Base-by-base conservation (phyloP, 257 asterid species). In the Echium plantagineum region DNA sequence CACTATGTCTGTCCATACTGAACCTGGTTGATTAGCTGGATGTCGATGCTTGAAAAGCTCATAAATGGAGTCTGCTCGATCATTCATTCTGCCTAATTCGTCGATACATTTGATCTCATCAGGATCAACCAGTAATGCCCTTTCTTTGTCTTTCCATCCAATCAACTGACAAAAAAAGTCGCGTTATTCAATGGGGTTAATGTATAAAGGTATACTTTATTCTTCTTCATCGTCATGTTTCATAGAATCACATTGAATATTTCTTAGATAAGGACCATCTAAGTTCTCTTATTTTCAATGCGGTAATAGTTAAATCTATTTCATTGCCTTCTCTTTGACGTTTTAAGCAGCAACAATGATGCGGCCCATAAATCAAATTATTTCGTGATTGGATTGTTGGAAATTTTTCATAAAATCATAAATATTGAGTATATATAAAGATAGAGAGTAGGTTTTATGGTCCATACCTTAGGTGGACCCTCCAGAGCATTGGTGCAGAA, bases 141-240 rank as follows among this genome's bases (percentile, higher is more conserved):
- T 90, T 69, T 87, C 94, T 61, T 77, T 87, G 77, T 86, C 97
- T 73, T 88, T 88, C 94, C 95, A 84, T 59, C 94, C 98, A 82
- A 93, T 93, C 77, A 93, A 66, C 98, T 91, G 61, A 26, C 46
- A 55, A 56, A n/a, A 1, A 21, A 56, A 56, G 21, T 13, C n/a
- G 5, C 49, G 4, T 42, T 10, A 42, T 42, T 13, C 49, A 42
- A 12, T 42, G 2, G 49, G 9, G 49, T 12, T 42, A 13, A 42
- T 4, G 49, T 42, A 5, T 12, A 42, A 42, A 3, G 12, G 49
- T 17, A 42, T 42, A 13, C 49, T 42, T 42, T 42, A 42, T 42
- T 42, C 47, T 42, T 42, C 17, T 42, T 42, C 12, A 10, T 42
- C 0, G 49, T 42, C 49, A 42, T 10, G 48, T 42, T 32, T 5